Percentiles rank a stretch among this genome's conserved stretches.
These are phyloP conservation scores for Penicillium macrosclerotiorum DNA, from an alignment of 495 filamentous ascomycete genomes.

Conservation along the genomic window DNA sequence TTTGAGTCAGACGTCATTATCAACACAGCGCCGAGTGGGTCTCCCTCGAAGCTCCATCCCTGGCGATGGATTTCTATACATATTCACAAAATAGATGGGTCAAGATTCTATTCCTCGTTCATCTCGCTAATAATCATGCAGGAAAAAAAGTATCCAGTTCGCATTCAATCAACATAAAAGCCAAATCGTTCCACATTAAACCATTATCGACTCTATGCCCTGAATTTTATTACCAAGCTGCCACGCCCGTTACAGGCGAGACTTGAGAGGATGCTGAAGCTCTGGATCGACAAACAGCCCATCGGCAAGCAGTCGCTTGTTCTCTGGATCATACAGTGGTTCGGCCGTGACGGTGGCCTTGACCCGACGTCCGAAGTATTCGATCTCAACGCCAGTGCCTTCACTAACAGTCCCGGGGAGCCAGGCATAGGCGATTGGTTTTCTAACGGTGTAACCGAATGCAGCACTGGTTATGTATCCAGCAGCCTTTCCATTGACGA, in stretches of 20 bases:
- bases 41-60: no score
- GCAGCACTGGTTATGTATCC: slow-evolving; percentile 51
- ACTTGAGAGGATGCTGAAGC: slow-evolving; percentile 11
- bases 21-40: no score
- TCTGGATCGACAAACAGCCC: slow-evolving; percentile 4
- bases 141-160: no score
- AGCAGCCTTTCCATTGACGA: slow-evolving; percentile 27
- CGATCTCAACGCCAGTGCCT: slow-evolving; percentile 42
- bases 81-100: no score
- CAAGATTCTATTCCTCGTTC: no score
- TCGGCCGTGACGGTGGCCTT: slow-evolving; percentile 38
- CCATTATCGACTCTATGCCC: no score
- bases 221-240: no score
- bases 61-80: no score
- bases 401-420: slow-evolving; percentile 33
- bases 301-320: slow-evolving; percentile 22
- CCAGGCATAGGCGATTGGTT: slow-evolving; percentile 47
- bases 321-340: slow-evolving; percentile 40
- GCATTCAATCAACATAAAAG: no score
- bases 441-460: slow-evolving; percentile 46
- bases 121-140: no score
- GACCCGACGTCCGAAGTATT: slow-evolving; percentile 47
- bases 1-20: slow-evolving; percentile 15
- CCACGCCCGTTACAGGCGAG: slow-evolving; percentile 19
- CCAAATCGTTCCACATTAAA: no score